Base-by-base conservation (phyloP, 164 flowering plant species). In the Tetrastigma voinierianum region DNA sequence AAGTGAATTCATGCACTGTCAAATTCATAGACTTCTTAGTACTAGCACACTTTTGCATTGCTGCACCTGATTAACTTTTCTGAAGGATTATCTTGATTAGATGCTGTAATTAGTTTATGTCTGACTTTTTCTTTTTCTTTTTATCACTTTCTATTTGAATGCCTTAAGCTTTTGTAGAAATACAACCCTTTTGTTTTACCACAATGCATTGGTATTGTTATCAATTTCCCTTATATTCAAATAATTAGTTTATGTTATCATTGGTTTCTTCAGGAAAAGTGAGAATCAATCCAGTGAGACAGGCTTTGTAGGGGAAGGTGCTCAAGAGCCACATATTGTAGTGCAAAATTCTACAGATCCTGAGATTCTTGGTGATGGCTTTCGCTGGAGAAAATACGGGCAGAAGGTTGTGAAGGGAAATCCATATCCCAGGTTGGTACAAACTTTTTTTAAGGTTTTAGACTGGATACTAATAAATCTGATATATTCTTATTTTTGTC, bases 371-470 rank as follows among this genome's bases (percentile, higher is more conserved):
- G 86, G 84, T 2, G 97, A 95, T 74, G 97, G 99, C 32, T 90
- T 84, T 75, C 96, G 96, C 47, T 95, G 99, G 99, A 80, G 99
- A 78, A 95, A 92, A 80, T 95, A 95, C 62, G 99, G 99, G 47
- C 99, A 95, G 82, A 95, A 95, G 63, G 91, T 92, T 54, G 98
- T 95, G 69, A 92, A 84, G 74, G 97, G 99, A 74, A 95, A 90
- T 76, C 84, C 91, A 64, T 85, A 86, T 76, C 99, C 98, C 62
- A 92, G 97, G 99, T 93, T 66, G n/a, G 23, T 68, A 56, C 60
- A 57, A 19, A 51, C 58, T 48, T 40, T 12, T 12, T 20, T 45
- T 21, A 40, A n/a, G 52, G 17, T 47, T 19, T 13, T 14, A 19
- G 55, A 32, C 40, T 32, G 40, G 6, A 32, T 3, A 32, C 40